Base-by-base conservation (phyloP, 768 basidiomycete genomes). In the Pleurotus cornucopiae region DNA sequence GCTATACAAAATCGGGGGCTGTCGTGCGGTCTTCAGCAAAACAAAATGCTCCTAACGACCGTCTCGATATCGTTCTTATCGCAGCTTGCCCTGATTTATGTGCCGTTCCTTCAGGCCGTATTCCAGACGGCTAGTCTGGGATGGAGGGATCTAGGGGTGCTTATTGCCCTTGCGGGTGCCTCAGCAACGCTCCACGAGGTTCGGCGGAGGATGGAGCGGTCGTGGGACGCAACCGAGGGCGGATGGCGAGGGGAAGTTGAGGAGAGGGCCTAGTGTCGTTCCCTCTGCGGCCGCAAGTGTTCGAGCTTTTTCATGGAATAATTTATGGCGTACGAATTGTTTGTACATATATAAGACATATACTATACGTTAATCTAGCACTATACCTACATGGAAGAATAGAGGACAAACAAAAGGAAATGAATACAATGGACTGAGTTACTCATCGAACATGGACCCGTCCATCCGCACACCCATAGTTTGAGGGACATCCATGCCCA, bases 1-100 rank as follows among this genome's bases (percentile, higher is more conserved):
- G 96, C 96, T 1, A 71, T 97, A 30, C 95, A 98, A 69, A 96
- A 91, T 69, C 91, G 96, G 54, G 94, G 94, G 9, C 81, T 98
- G 13, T 85, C 87, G 43, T 96, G 94, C 62, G 86, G 85, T 5
- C 66, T 98, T 26, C 73, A 83, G 56, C 86, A 88, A 65, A 98
- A 98, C 76, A 81, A 80, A 64, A 95, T 98, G 91, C 78, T 98
- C 57, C 71, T 96, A 59, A 76, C 85, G 60, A 98, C 96, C 0
- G 91, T 97, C 46, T 89, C 86, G 3, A 77, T 89, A 55, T 97
- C 95, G 20, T 88, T 91, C 66, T 38, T 94, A 59, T 86, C 86
- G 41, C 89, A 96, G 72, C 82, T 98, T 30, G 81, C 81, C 21
- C 77, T 98, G 59, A 82, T 98, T 56, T 98, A 98, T 65, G 80